Evolutionary conservation across 108 stramenopile species (phyloP).

Genomic region (Nannochloropsis salina): DNA sequence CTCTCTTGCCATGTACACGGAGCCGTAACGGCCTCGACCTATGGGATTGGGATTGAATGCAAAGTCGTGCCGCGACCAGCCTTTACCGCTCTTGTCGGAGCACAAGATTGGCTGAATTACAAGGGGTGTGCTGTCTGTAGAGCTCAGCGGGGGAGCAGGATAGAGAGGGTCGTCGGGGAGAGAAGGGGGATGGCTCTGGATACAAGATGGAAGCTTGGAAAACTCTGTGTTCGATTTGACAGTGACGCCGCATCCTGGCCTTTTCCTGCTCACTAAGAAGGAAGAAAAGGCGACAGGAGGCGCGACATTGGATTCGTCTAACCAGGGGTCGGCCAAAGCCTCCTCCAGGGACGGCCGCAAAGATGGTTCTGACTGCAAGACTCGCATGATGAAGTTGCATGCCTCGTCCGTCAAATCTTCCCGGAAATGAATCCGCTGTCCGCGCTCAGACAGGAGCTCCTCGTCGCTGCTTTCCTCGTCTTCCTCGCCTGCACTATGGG

Average conservation of each 20-base stretch:
- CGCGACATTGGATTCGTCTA: not conserved
- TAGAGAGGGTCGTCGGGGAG: not conserved
- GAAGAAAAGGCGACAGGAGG: not conserved
- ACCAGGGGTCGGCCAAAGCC: not conserved
- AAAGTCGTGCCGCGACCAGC: not conserved
- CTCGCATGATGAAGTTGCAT: not conserved
- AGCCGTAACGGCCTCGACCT: not conserved
- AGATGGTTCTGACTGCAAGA: not conserved
- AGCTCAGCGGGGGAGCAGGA: not conserved
- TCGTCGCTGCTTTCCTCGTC: slow-evolving; percentile 6
- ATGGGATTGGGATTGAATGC: not conserved
- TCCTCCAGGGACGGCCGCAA: slow-evolving; percentile 6
- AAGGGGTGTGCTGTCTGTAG: not conserved
- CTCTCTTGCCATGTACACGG: not conserved
- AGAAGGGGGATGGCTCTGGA: not conserved
- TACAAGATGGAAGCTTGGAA: not conserved
- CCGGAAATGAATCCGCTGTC: slow-evolving; percentile 4
- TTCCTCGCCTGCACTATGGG: not conserved
- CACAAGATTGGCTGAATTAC: no score
- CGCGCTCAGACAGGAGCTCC: not conserved
- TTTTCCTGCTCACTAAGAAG: not conserved
- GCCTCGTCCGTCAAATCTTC: not conserved
- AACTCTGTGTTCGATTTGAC: not conserved
- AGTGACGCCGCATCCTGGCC: not conserved
- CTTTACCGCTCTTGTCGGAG: not conserved